These are phyloP conservation scores for Flaveria brownii DNA, from an alignment of 129 eudicot genomes.

Conservation along the genomic window DNA sequence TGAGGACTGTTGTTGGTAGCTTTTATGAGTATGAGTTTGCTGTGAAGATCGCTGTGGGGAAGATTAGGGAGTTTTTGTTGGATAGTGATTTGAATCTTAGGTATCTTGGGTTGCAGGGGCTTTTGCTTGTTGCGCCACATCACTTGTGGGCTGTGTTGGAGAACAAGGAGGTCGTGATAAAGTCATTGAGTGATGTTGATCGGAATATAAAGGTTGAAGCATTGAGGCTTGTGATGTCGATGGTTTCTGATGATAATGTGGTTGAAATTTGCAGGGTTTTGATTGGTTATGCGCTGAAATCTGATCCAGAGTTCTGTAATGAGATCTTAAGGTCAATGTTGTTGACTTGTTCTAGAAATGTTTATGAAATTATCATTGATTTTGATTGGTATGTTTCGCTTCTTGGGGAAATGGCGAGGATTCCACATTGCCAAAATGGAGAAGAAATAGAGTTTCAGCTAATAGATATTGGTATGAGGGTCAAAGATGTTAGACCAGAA, in stretches of 20 bases:
- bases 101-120: conserved; percentile 90
- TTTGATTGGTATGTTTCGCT: conserved; percentile 93
- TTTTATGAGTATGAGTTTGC: conserved; percentile 76
- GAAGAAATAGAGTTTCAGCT: conserved; percentile 82
- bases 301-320: conserved; percentile 88
- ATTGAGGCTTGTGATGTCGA: conserved; percentile 71
- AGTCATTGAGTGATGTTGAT: conserved; percentile 83
- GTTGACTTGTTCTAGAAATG: conserved; percentile 65
- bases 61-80: conserved; percentile 69
- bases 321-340: conserved; percentile 71
- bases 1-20: conserved; percentile 65
- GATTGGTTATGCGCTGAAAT: conserved; percentile 73
- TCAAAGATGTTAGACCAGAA: conserved; percentile 74
- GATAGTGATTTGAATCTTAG: conserved; percentile 82
- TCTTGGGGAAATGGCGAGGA: conserved; percentile 85
- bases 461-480: conserved; percentile 92
- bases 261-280: conserved; percentile 78
- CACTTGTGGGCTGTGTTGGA: conserved; percentile 81
- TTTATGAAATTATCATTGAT: conserved; percentile 73
- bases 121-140: conserved; percentile 49
- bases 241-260: conserved; percentile 88
- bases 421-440: conserved; percentile 84
- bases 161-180: conserved; percentile 77
- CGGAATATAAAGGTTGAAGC: conserved; percentile 75
- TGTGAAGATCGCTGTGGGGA: conserved; percentile 71